Base-by-base conservation (phyloP, 768 basidiomycete genomes). In the Tubosaeta brunneosetosa region DNA sequence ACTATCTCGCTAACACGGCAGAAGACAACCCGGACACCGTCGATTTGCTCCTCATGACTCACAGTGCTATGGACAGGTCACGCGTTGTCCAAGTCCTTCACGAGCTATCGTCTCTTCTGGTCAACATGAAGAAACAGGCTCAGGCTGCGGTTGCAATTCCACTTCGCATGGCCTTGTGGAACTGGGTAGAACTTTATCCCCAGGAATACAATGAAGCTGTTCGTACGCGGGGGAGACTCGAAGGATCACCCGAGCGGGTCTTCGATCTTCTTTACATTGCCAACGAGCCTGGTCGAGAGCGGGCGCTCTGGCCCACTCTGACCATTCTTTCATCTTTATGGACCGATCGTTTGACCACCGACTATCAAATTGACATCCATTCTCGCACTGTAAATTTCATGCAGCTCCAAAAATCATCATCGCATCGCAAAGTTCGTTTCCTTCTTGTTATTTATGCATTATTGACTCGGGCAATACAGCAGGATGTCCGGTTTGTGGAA, bases 241-340 rank as follows among this genome's bases (percentile, higher is more conserved):
- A 95, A 53, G 90, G 88, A 40, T 83, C 84, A 0, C 86, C 92
- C 1, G 92, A 97, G 64, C 82, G 88, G 8, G 81, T 94, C 3
- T 95, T 92, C 62, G 94, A 97, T 67, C 67, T 87, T 16, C 70
- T 95, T 3, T 84, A 82, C 60, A 75, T 70, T 33, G 70, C 79
- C 14, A 75, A 72, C 14, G 70, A 70, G 65, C 49, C 70, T 49
- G 62, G 71, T 60, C 63, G 76, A 71, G 66, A 79, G 69, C 55
- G 82, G 69, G 76, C 80, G 38, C 69, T 90, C 41, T 94, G 91
- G 88, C 93, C 94, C 0, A 82, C 86, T 0, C 76, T 95, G 55
- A 81, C 86, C 1, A 80, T 86, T 32, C 75, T 95, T 11, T 75
- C 88, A 33, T 83, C 85, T 49, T 77, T 86, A 45, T 87, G 85